Base-by-base conservation (phyloP, 345 rosid species). In the Salix udensis region DNA sequence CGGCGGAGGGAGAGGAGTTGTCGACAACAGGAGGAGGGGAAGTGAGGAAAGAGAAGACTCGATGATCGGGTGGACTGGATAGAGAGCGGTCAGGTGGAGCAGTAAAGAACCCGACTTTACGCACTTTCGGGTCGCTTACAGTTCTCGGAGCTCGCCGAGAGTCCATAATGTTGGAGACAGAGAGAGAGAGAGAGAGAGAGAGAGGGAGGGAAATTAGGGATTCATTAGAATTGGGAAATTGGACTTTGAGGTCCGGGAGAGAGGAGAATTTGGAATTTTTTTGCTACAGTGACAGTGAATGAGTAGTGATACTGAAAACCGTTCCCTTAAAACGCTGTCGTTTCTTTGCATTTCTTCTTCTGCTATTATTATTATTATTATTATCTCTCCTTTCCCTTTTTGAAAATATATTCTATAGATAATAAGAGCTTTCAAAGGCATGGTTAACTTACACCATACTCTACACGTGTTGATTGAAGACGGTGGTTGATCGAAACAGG, bases 51-150 rank as follows among this genome's bases (percentile, higher is more conserved):
- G 71, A 85, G 86, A 74, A n/a, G 15, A 58, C 81, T 87, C 76
- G 87, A 79, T 39, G 79, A 79, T 28, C 79, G 23, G 84, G 82
- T 67, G 90, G 87, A 7, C 72, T 81, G 14, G 86, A 79, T 1
- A 39, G 64, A 62, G 85, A 75, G 50, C 84, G 86, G 72, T 88
- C 90, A 70, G 91, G 78, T 46, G 85, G 81, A 5, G 80, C 83
- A 30, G 96, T 81, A 86, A 94, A 92, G 86, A 94, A 92, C 1
- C 98, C 98, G 18, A 94, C 97, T 53, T 85, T 94, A 9, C 98
- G 93, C 78, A 92, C 88, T 85, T 94, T 92, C 4, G 98, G 98
- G 78, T 94, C 96, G 78, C 84, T 86, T 23, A 91, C 89, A 39
- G 90, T 82, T 79, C 97, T 93, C 40, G 94, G 79, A 71, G 87